Percentiles rank a stretch among this genome's conserved stretches.
These are phyloP conservation scores for Metschnikowia borealis DNA, from an alignment of 805 yeast species.

Conservation along the genomic window DNA sequence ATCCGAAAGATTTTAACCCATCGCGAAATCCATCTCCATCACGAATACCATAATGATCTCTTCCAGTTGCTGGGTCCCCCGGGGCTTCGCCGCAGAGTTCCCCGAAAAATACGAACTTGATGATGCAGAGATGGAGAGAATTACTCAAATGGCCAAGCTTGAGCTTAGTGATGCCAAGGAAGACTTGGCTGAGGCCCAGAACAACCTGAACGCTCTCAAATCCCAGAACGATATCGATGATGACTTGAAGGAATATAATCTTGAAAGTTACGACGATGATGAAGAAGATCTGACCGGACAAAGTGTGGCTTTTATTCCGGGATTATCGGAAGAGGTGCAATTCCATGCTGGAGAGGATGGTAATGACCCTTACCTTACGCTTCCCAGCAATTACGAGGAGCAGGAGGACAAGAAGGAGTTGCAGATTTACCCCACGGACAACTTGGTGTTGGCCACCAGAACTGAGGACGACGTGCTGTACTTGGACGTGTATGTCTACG, in stretches of 20 bases:
- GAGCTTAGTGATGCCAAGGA: conserved; percentile 74
- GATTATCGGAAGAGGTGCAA: conserved; percentile 56
- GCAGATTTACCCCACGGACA: conserved; percentile 87
- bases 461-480: conserved; percentile 94
- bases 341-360: conserved; percentile 42
- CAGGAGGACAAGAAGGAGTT: conserved; percentile 79
- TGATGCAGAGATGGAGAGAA: conserved; percentile 90
- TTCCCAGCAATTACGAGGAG: conserved; percentile 59
- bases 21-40: conserved; percentile 8
- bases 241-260: conserved; percentile 81
- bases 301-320: conserved; percentile 66
- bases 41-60: conserved; percentile 60
- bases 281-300: conserved; percentile 52
- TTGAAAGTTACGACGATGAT: conserved; percentile 81
- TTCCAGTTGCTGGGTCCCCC: conserved; percentile 91
- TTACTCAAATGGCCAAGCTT: conserved; percentile 76
- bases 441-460: conserved; percentile 82
- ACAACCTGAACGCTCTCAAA: conserved; percentile 26
- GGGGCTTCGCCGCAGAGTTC: conserved; percentile 90
- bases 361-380: conserved; percentile 52
- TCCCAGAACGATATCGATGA: conserved; percentile 68
- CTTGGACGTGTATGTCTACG: conserved; percentile 90
- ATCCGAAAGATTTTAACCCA: conserved; percentile 3
- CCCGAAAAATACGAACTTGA: conserved; percentile 85
- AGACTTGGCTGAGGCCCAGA: conserved; percentile 49